Evolutionary conservation across 148 eudicot species (phyloP).

Genomic region (Vaccinium vitisidaea): DNA sequence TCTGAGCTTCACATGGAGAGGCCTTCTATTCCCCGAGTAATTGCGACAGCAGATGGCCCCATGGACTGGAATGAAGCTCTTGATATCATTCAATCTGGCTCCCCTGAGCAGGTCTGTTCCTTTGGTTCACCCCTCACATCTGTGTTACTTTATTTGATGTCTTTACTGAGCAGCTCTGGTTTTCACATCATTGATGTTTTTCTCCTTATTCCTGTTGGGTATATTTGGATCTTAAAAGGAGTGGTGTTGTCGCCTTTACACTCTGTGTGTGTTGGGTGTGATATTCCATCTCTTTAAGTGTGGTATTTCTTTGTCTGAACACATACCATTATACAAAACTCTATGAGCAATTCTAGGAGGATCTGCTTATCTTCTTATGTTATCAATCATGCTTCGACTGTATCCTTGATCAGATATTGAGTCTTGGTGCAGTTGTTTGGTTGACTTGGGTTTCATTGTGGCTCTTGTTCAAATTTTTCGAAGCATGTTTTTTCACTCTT

Average conservation of each 20-base stretch:
- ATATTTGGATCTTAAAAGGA: neutral
- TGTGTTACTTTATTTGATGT: neutral
- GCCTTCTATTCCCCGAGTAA: slow-evolving; percentile 41
- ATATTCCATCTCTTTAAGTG: neutral
- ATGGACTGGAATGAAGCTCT: slow-evolving; percentile 98
- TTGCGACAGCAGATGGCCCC: slow-evolving; percentile 57
- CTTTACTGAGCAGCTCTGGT: neutral
- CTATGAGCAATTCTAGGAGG: neutral
- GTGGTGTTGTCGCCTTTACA: neutral
- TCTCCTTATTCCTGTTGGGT: neutral
- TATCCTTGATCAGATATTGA: neutral
- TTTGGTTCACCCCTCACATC: neutral
- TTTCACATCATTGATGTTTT: neutral
- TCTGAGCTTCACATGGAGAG: slow-evolving; percentile 67
- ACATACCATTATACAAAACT: neutral
- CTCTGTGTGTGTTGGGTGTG: neutral
- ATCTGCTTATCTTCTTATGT: neutral
- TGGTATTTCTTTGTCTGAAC: neutral
- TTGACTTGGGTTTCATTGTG: neutral
- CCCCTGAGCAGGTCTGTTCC: slow-evolving; percentile 76
- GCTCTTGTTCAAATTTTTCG: neutral
- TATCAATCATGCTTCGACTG: neutral
- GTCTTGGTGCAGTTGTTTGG: neutral
- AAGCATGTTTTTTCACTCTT: neutral
- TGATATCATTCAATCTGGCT: slow-evolving; percentile 71